Conservation (phyloP, 805 yeast genomes). For the Tetrapisispora arboricola region DNA sequence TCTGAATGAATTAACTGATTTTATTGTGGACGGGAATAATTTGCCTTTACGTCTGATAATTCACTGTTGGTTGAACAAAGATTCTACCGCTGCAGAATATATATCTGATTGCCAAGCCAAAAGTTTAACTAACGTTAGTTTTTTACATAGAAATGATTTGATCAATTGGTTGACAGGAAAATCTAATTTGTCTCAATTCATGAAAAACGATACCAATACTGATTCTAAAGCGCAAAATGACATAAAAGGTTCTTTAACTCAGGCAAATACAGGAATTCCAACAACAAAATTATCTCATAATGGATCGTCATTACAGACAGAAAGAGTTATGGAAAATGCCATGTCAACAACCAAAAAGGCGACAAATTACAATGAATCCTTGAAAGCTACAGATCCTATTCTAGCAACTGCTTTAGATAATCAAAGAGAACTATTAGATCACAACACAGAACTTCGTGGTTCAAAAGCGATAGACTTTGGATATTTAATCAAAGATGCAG, state of each 20-base stretch:
- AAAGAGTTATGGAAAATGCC: not conserved
- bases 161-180: constrained; percentile 72
- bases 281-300: too few relatives aligned
- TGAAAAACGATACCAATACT: constrained; percentile 15
- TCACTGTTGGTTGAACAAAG: constrained; percentile 71
- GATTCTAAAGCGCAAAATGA: too few relatives aligned
- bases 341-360: not conserved
- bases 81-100: constrained; percentile 72
- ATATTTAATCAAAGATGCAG: constrained; percentile 57
- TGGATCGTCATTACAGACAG: not conserved
- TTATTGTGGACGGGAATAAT: constrained; percentile 39
- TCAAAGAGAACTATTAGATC: constrained; percentile 46
- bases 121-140: constrained; percentile 61
- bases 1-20: constrained; percentile 43
- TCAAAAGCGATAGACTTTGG: constrained; percentile 55
- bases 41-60: constrained; percentile 50
- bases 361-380: not conserved
- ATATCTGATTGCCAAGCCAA: constrained; percentile 58
- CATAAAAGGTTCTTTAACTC: too few relatives aligned
- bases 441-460: constrained; percentile 55
- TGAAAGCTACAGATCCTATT: constrained; percentile 27
- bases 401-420: constrained; percentile 21
- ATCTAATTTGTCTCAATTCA: constrained; percentile 46
- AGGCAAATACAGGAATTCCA: too few relatives aligned
- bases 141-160: constrained; percentile 77